phyloP scores from a whole-genome alignment of 116 monocot species.

The Trichopus zeylanicus region DNA sequence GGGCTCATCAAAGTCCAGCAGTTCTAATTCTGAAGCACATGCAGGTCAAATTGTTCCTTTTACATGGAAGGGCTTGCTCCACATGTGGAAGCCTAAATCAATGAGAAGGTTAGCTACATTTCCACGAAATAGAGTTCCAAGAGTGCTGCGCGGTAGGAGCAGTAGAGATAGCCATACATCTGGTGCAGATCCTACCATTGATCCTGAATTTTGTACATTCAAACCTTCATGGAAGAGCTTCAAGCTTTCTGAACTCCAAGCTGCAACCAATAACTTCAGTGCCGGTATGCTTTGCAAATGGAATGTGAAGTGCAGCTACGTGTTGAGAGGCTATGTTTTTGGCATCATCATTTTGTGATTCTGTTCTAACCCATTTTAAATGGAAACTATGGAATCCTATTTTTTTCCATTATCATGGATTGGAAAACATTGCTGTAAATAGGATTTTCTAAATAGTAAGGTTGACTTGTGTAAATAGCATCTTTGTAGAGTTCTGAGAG shows the following conservation, averaged over 20 bases:
- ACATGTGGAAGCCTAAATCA: constrained; percentile 29
- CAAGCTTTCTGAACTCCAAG: constrained; percentile 40
- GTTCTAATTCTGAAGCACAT: constrained; percentile 1
- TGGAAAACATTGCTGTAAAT: too few relatives aligned
- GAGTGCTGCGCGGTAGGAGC: constrained; percentile 23
- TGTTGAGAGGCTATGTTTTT: too few relatives aligned
- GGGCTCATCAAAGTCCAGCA: constrained; percentile 23
- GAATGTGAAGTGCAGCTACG: too few relatives aligned
- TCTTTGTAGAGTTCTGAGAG: too few relatives aligned
- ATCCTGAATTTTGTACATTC: constrained; percentile 11
- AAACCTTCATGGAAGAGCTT: constrained; percentile 48
- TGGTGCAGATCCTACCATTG: background rate
- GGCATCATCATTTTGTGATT: too few relatives aligned
- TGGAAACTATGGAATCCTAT: too few relatives aligned
- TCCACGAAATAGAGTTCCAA: constrained; percentile 25
- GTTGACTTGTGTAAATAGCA: too few relatives aligned
- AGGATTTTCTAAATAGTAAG: too few relatives aligned
- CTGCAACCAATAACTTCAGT: constrained; percentile 58
- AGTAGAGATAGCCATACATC: background rate
- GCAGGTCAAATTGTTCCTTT: background rate
- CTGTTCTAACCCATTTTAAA: too few relatives aligned
- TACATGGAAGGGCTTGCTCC: constrained; percentile 36
- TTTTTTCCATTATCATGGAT: too few relatives aligned
- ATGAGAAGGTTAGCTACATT: constrained; percentile 46
- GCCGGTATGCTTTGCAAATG: constrained; percentile 33